Conservation (phyloP, 306 rosid genomes). For the Begonia fuchsioides region DNA sequence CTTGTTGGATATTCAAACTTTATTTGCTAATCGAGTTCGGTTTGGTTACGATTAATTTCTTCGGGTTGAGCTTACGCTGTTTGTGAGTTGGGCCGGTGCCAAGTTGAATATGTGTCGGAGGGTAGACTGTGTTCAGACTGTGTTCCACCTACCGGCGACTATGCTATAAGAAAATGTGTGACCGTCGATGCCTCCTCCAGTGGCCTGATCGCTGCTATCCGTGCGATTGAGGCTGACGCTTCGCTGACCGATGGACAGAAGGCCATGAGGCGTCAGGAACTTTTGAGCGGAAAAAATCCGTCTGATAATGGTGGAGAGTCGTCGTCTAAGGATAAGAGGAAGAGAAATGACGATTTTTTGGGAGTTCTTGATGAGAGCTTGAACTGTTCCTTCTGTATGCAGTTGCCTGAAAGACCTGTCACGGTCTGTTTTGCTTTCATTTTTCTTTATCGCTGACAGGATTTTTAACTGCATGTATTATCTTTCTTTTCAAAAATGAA, state of each 20-base stretch:
- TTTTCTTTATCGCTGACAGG: background rate
- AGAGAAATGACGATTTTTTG: slow-evolving; percentile 10
- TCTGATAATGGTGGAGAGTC: slow-evolving; percentile 1
- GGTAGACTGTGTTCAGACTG: slow-evolving; percentile 65
- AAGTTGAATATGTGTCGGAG: too few relatives aligned
- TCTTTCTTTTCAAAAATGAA: too few relatives aligned
- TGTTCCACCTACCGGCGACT: slow-evolving; percentile 4
- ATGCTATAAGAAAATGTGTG: background rate
- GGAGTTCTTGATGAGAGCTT: slow-evolving; percentile 26
- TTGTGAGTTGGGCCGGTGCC: too few relatives aligned
- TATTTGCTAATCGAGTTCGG: too few relatives aligned
- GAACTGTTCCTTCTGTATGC: slow-evolving; percentile 52
- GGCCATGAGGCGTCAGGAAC: slow-evolving; percentile 38
- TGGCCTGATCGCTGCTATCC: slow-evolving; percentile 25
- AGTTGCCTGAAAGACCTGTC: slow-evolving; percentile 67
- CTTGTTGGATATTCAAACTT: too few relatives aligned
- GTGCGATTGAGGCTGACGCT: slow-evolving; percentile 33
- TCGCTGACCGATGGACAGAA: slow-evolving; percentile 35
- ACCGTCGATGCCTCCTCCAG: slow-evolving; percentile 3
- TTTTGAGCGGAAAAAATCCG: slow-evolving; percentile 28
- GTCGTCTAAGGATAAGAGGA: background rate
- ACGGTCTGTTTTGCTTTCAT: slow-evolving; percentile 28
- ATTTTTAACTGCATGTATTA: too few relatives aligned
- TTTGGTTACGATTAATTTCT: too few relatives aligned
- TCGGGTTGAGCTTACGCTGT: too few relatives aligned